Evolutionary conservation across 257 asterid genomes (phyloP).

Genomic region (Penstemon newberryi): DNA sequence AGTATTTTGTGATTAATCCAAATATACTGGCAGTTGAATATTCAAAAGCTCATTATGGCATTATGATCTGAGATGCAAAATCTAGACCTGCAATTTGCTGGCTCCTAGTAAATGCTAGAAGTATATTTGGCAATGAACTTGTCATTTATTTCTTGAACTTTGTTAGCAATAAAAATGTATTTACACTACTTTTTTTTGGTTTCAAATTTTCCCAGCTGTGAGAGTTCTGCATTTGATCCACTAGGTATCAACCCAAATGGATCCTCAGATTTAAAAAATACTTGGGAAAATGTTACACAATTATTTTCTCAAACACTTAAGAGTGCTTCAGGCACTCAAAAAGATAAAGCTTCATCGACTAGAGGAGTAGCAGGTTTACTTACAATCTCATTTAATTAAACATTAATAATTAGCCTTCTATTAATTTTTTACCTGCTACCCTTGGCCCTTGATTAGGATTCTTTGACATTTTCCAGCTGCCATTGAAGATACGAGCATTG

Average conservation of each 20-base stretch:
- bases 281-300: constrained; percentile 50
- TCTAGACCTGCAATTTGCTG: not conserved
- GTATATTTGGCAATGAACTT: not conserved
- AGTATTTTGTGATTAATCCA: not conserved
- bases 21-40: not conserved
- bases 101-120: not conserved
- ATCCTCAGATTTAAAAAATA: constrained; percentile 42
- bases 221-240: constrained; percentile 67
- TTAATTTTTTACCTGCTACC: constrained; percentile 37
- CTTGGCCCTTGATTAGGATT: constrained; percentile 57
- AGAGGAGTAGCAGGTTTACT: constrained; percentile 87
- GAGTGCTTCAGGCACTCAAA: constrained; percentile 70
- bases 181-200: constrained; percentile 20
- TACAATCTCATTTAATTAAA: constrained; percentile 12
- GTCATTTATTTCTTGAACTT: not conserved
- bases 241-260: constrained; percentile 65
- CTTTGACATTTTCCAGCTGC: constrained; percentile 81
- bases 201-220: constrained; percentile 41
- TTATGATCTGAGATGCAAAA: constrained; percentile 5
- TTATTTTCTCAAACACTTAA: constrained; percentile 53
- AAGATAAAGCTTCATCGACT: constrained; percentile 67
- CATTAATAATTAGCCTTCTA: constrained; percentile 14
- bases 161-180: not conserved
- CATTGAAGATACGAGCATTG: constrained; percentile 95
- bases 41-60: not conserved